Base-by-base conservation (phyloP, 2,329 filamentous ascomycete species). In the Claviceps monticola region DNA sequence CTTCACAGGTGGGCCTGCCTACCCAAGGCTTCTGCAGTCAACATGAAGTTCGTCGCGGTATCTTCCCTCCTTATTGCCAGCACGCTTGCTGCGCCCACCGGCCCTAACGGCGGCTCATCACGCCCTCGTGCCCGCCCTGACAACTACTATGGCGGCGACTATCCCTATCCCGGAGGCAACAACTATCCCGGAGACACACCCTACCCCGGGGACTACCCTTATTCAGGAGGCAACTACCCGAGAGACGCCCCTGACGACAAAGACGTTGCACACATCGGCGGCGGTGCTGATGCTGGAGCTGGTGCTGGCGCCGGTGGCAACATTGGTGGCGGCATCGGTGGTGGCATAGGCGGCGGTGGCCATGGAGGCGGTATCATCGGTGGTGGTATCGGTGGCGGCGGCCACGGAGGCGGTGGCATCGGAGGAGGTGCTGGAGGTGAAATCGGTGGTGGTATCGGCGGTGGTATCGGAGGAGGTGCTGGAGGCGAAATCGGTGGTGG, bases 61-160 rank as follows among this genome's bases (percentile, higher is more conserved):
- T 51, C 55, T 17, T 39, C 55, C 17, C 46, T 58, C 34, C 54
- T 57, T 21, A 34, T 58, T 29, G 55, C 47, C 34, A 48, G 54
- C 38, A 51, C 51, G n/a, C 52, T 58, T 8, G 56, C 56, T 29
- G 54, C 58, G n/a, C 56, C 56, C 6, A 49, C 53, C 26, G 26
- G 26, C 7, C 26, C 26, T 9, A 29, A 29, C 26, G 26, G 26
- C 3, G 26, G 26, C 13, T 38, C 29, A 46, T 36, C 47, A 16
- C 37, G 41, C 38, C 46, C 50, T 11, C 37, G 21, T 4, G 53
- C 26, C 8, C 26, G 26, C 26, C 26, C 50, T 9, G 39, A 42
- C 26, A 29, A 29, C 26, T 14, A 43, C 38, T n/a, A 38, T 21
- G 52, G 52, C 2, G 49, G 45, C n/a, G 41, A 52, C 14, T 29